These are phyloP conservation scores for Aspergillus phoenicis DNA, from an alignment of 2,329 filamentous ascomycete species.

Conservation along the genomic window DNA sequence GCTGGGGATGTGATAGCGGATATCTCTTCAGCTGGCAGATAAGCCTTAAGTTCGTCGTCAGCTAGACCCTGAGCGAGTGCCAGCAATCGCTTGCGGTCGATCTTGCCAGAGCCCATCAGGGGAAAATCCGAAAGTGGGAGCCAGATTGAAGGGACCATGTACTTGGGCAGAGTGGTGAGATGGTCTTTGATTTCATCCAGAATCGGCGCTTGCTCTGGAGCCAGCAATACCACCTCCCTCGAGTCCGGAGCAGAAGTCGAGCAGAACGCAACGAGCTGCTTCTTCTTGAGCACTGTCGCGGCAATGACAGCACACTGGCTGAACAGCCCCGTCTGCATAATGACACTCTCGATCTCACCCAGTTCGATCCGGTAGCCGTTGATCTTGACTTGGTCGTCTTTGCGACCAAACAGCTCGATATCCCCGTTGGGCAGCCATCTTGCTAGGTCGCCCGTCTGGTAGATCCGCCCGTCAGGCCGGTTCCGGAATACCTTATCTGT, in stretches of 20 bases:
- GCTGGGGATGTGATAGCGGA: conserved; percentile 6
- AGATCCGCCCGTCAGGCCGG: neutral
- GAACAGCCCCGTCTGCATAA: conserved; percentile 8
- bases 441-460: conserved; percentile 27
- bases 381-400: conserved; percentile 65
- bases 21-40: neutral
- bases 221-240: neutral
- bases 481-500: conserved; percentile 15
- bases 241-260: neutral
- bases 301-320: conserved; percentile 5
- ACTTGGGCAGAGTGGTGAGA: neutral
- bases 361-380: conserved; percentile 64
- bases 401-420: conserved; percentile 52
- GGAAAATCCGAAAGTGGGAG: conserved; percentile 6
- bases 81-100: conserved; percentile 11
- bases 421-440: conserved; percentile 20
- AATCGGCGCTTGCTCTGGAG: neutral
- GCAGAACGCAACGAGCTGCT: conserved; percentile 16
- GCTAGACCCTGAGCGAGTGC: conserved; percentile 2
- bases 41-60: neutral
- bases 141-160: conserved; percentile 13
- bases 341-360: conserved; percentile 35
- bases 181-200: neutral
- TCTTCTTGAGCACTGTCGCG: conserved; percentile 11
- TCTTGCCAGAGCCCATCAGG: conserved; percentile 11